Percentiles rank a stretch among this genome's conserved stretches.
Evolutionary conservation across 1,284 basidiomycete species (phyloP).

Genomic region (Exobasidium cylindrosporum): DNA sequence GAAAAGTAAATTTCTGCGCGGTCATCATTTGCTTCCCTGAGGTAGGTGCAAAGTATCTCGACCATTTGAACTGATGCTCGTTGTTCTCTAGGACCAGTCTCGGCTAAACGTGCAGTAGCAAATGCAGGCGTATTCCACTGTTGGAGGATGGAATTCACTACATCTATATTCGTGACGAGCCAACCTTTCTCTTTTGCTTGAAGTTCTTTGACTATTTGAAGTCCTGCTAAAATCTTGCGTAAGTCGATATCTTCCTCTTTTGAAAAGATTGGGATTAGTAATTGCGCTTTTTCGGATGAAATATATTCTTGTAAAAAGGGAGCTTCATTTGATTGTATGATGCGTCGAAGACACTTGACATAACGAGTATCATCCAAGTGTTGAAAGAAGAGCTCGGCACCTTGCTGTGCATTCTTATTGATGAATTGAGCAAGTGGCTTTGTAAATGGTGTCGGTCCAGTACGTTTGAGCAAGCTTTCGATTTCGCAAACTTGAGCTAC

Average conservation of each 20-base stretch:
- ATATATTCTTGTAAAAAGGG: slow-evolving; percentile 41
- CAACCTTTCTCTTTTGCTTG: slow-evolving; percentile 68
- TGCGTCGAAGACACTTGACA: slow-evolving; percentile 42
- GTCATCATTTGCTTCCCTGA: slow-evolving; percentile 60
- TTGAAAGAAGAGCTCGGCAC: slow-evolving; percentile 78
- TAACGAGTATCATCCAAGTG: slow-evolving; percentile 63
- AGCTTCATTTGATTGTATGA: slow-evolving; percentile 42
- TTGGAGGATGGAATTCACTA: slow-evolving; percentile 52
- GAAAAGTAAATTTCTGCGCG: slow-evolving; percentile 87
- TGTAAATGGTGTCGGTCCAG: slow-evolving; percentile 85
- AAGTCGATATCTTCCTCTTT: slow-evolving; percentile 27
- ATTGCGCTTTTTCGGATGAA: slow-evolving; percentile 24
- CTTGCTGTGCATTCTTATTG: slow-evolving; percentile 81
- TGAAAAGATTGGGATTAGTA: slow-evolving; percentile 39
- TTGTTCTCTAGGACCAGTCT: slow-evolving; percentile 20
- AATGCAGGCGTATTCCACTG: slow-evolving; percentile 53
- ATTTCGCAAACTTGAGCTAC: slow-evolving; percentile 87
- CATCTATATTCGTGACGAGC: slow-evolving; percentile 60
- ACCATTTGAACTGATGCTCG: slow-evolving; percentile 13
- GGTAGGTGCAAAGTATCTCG: slow-evolving; percentile 59
- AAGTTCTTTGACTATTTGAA: slow-evolving; percentile 76
- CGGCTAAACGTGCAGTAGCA: slow-evolving; percentile 34
- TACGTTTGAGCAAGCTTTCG: slow-evolving; percentile 85
- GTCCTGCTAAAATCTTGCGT: slow-evolving; percentile 51
- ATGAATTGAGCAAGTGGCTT: slow-evolving; percentile 87